Base-by-base conservation (phyloP, 1,284 basidiomycete species). In the Fomitopsis schrenkii region DNA sequence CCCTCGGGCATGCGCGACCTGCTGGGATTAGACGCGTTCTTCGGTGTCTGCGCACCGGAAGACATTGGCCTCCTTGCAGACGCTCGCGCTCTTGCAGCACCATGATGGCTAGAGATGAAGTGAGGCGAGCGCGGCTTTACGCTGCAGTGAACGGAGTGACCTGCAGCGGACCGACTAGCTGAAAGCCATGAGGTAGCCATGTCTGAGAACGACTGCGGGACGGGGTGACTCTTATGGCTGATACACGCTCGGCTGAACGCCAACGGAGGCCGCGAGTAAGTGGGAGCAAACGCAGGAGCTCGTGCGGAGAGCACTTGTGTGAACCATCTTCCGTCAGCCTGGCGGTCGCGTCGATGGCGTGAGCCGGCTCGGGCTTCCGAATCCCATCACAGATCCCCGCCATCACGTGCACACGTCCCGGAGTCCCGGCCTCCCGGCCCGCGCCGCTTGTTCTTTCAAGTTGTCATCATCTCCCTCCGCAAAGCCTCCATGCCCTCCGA, bases 401-500 rank as follows among this genome's bases (percentile, higher is more conserved):
- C 46, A 48, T 48, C 46, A 48, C 46, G 46, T 48, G 46, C 6
- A 10, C 26, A 3, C 12, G 46, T 48, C 22, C 28, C 2, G 46
- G 46, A 19, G 46, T 48, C 46, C 44, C 44, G 44, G 19, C 44
- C 19, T 8, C 44, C 44, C 35, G 35, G 35, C 35, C 35, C 35
- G 35, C 22, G 35, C 35, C 12, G 19, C 19, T 48, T 5, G 8
- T 28, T 19, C 30, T 33, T 15, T 10, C 12, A 6, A 9, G 10
- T 50, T 30, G 12, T 9, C 28, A 7, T 26, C 26, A 50, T 33
- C 26, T n/a, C 28, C 7, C 12, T 28, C 28, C 22, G 42, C 22
- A 22, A 22, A 22, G 22, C 22, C 22, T 22, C 40, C 5, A 33
- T 50, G 30, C 14, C 28, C 48, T 33, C 45, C 14, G 6, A 74